Percentiles rank a stretch among this genome's conserved stretches.
Evolutionary conservation across 225 moss, liverwort and hornwort species (phyloP).

Genomic region (Thuidium tamariscinum): DNA sequence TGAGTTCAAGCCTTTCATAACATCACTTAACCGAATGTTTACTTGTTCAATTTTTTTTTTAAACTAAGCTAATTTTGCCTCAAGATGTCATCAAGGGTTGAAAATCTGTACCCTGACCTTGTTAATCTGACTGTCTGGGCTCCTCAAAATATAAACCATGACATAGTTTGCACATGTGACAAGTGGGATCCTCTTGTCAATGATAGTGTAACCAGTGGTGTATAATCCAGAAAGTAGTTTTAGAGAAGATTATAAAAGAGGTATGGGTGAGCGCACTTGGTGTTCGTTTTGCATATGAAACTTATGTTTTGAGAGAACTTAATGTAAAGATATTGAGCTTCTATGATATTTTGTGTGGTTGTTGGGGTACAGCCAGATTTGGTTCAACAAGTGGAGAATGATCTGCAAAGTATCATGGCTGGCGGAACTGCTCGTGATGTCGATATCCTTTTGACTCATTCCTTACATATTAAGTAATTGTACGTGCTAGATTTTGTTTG

Average conservation of each 20-base stretch:
- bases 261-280: background rate
- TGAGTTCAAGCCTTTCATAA: background rate
- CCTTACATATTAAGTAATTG: background rate
- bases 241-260: background rate
- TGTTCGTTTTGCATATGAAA: background rate
- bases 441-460: conserved; percentile 74
- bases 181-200: background rate
- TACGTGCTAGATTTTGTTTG: background rate
- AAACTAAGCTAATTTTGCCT: background rate
- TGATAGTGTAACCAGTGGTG: background rate
- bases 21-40: background rate
- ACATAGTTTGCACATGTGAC: background rate
- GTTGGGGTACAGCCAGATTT: conserved; percentile 64
- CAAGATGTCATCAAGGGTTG: background rate
- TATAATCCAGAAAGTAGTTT: background rate
- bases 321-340: background rate
- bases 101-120: background rate
- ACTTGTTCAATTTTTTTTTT: too few relatives aligned
- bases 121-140: background rate
- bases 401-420: conserved; percentile 86
- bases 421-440: conserved; percentile 97
- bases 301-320: background rate
- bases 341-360: background rate
- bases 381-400: conserved; percentile 95
- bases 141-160: background rate